A percentile compares a stretch with the other conserved stretches of the same genome.
These are phyloP conservation scores for Dipteronia sinensis DNA, from an alignment of 345 rosid species.

Conservation along the genomic window DNA sequence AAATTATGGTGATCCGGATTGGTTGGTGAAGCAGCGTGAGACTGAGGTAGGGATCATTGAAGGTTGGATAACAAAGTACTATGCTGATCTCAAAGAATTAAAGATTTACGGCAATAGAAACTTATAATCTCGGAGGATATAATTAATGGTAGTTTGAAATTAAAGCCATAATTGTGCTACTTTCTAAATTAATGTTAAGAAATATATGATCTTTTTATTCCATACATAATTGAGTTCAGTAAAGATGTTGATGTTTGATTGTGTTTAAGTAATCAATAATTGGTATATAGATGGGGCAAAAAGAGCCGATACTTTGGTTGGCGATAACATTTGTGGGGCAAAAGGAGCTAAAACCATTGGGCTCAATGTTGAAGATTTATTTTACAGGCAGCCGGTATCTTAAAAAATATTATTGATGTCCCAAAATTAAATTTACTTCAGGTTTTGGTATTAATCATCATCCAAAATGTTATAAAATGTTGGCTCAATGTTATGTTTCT, in stretches of 20 bases:
- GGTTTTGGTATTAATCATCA: no score
- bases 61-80: conserved; percentile 31
- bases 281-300: not conserved
- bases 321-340: not conserved
- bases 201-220: no score
- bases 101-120: not conserved
- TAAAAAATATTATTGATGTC: no score
- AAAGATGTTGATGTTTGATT: no score
- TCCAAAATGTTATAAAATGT: no score
- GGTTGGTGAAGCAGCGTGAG: conserved; percentile 35
- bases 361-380: no score
- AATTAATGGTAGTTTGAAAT: not conserved
- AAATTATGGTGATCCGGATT: conserved; percentile 27
- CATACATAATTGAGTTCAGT: no score
- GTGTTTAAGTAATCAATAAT: no score
- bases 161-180: not conserved
- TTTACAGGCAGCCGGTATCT: not conserved
- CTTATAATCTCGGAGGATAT: not conserved
- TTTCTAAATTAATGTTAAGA: not conserved
- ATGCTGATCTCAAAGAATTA: conserved; percentile 21
- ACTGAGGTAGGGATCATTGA: conserved; percentile 26
- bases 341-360: no score
- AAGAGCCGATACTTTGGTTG: not conserved
- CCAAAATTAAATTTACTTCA: no score
- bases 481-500: no score